Conservation (phyloP, 2,329 filamentous ascomycete species). For the Beauveria asiatica region DNA sequence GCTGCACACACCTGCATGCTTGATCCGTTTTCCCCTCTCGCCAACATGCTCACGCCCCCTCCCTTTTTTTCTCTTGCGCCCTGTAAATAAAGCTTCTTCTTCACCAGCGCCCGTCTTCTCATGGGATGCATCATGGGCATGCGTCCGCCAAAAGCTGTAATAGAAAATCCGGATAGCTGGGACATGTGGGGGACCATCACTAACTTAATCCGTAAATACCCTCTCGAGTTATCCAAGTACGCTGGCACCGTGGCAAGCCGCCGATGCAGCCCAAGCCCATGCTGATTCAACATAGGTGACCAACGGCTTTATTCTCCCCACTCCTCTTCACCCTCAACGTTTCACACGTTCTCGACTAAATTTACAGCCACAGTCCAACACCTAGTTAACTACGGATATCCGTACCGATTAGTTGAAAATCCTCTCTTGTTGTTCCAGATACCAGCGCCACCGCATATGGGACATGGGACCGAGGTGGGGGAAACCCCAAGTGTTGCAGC, state of each 20-base stretch:
- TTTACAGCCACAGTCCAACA: background rate
- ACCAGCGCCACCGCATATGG: background rate
- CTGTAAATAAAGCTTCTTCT: no score
- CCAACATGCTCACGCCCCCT: background rate
- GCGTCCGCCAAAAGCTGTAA: background rate
- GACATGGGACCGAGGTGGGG: background rate
- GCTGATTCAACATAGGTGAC: background rate
- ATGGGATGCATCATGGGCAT: background rate
- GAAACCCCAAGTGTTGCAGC: background rate
- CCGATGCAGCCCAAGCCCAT: no score
- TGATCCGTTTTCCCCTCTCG: background rate
- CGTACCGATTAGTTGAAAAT: no score
- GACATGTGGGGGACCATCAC: background rate
- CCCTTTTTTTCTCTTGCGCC: background rate
- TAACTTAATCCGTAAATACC: no score
- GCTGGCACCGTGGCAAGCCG: background rate
- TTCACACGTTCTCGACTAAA: no score
- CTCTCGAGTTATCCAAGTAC: background rate
- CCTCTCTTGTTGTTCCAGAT: background rate
- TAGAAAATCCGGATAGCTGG: background rate
- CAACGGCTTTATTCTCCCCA: background rate
- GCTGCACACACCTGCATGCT: constrained; percentile 1
- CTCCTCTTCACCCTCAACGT: background rate
- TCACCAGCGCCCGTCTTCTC: background rate
- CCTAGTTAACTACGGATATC: no score